These are phyloP conservation scores for Hypoxylon sp. DNA, from an alignment of 2,329 filamentous ascomycete species.

Conservation along the genomic window DNA sequence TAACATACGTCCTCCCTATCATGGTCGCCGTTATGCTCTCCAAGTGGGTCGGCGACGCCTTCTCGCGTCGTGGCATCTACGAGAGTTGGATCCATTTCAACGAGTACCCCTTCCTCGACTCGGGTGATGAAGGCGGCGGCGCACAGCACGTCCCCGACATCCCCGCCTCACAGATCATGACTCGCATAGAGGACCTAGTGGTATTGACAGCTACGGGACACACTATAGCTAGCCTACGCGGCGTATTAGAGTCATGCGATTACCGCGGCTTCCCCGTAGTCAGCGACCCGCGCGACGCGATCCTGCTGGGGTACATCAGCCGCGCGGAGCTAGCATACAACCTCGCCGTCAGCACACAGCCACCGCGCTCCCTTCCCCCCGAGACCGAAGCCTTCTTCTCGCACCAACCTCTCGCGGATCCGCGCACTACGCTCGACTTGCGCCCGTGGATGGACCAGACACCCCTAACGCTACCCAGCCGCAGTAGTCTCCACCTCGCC, in stretches of 20 bases:
- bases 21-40: slow-evolving; percentile 99
- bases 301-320: slow-evolving; percentile 93
- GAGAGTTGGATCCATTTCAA: slow-evolving; percentile 98
- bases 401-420: slow-evolving; percentile 85
- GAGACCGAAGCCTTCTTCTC: slow-evolving; percentile 87
- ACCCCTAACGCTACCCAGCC: slow-evolving; percentile 86
- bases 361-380: slow-evolving; percentile 70
- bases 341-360: slow-evolving; percentile 71
- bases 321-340: slow-evolving; percentile 90
- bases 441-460: slow-evolving; percentile 99
- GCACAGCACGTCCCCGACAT: slow-evolving; percentile 76
- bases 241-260: slow-evolving; percentile 78
- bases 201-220: slow-evolving; percentile 89
- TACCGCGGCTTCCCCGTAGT: slow-evolving; percentile 95
- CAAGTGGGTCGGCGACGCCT: slow-evolving; percentile 98
- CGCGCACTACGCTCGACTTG: slow-evolving; percentile 83
- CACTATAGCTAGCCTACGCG: slow-evolving; percentile 81
- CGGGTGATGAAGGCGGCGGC: slow-evolving; percentile 77
- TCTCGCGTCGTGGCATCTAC: slow-evolving; percentile 93
- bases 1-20: slow-evolving; percentile 96
- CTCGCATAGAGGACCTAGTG: slow-evolving; percentile 88
- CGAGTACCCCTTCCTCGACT: slow-evolving; percentile 95
- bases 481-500: slow-evolving; percentile 83
- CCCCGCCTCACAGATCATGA: slow-evolving; percentile 91
- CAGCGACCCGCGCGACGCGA: slow-evolving; percentile 78